Conservation (phyloP, 805 yeast genomes). For the Diddensiella transvaalensis region DNA sequence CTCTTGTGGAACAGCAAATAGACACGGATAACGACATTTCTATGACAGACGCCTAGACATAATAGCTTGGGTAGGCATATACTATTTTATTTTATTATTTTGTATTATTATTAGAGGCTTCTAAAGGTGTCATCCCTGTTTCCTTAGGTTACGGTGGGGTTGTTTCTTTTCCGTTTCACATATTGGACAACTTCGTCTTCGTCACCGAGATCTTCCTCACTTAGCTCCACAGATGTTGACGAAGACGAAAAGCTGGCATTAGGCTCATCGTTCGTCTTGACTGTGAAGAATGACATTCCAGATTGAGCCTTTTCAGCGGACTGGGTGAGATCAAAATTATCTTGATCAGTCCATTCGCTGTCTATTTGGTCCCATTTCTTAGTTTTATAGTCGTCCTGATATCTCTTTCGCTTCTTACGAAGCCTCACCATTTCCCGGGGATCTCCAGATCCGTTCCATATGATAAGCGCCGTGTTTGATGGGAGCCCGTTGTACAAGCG, state of each 20-base stretch:
- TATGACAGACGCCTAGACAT: slow-evolving; percentile 8
- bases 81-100: too few relatives aligned
- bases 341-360: slow-evolving; percentile 50
- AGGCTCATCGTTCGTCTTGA: slow-evolving; percentile 33
- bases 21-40: slow-evolving; percentile 8
- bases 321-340: slow-evolving; percentile 43
- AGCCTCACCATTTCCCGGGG: slow-evolving; percentile 45
- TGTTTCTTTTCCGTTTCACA: background rate
- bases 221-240: background rate
- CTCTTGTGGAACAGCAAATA: too few relatives aligned
- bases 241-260: background rate
- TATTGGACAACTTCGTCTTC: background rate
- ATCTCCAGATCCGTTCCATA: slow-evolving; percentile 64
- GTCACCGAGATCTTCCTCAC: background rate
- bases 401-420: slow-evolving; percentile 41
- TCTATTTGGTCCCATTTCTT: slow-evolving; percentile 44
- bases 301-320: slow-evolving; percentile 54
- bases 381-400: slow-evolving; percentile 42
- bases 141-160: too few relatives aligned
- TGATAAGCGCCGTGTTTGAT: slow-evolving; percentile 52
- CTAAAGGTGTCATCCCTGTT: too few relatives aligned
- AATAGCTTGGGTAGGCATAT: background rate
- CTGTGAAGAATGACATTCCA: slow-evolving; percentile 54
- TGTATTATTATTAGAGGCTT: background rate
- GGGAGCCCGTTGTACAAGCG: slow-evolving; percentile 54